Percentiles rank a stretch among this genome's conserved stretches.
Evolutionary conservation across 164 flowering plant genomes (phyloP).

Genomic region (Aristolochia contorta): DNA sequence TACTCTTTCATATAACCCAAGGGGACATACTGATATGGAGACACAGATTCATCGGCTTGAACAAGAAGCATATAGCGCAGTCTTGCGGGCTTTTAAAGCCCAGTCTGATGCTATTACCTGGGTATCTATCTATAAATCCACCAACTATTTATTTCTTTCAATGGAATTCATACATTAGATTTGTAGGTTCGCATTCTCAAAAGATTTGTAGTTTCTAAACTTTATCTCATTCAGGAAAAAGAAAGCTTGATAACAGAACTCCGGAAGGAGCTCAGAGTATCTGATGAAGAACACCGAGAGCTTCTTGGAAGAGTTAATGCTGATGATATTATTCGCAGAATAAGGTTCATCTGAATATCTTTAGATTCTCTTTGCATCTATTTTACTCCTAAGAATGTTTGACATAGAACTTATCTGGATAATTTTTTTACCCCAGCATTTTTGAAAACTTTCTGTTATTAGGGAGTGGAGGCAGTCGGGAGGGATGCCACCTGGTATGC

Average conservation of each 20-base stretch:
- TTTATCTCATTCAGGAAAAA: slow-evolving; percentile 50
- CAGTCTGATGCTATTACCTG: slow-evolving; percentile 95
- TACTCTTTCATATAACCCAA: slow-evolving; percentile 31
- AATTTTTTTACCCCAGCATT: slow-evolving; percentile 6
- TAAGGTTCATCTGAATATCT: slow-evolving; percentile 40
- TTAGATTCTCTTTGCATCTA: not conserved
- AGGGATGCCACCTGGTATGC: slow-evolving; percentile 42
- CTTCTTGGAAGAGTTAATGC: slow-evolving; percentile 63
- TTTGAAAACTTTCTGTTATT: slow-evolving; percentile 8
- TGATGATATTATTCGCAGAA: slow-evolving; percentile 66
- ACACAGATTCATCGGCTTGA: slow-evolving; percentile 71
- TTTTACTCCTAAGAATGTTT: not conserved
- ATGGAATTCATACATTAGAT: not conserved
- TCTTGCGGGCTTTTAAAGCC: slow-evolving; percentile 90
- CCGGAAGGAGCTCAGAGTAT: slow-evolving; percentile 79
- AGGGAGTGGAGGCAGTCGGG: slow-evolving; percentile 90
- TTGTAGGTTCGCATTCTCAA: too few species aligned
- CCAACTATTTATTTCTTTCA: slow-evolving; percentile 1
- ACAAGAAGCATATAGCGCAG: slow-evolving; percentile 81
- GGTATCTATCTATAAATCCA: slow-evolving; percentile 32
- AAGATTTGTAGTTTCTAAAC: not conserved
- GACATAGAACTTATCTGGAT: not conserved
- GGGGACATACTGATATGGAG: slow-evolving; percentile 60
- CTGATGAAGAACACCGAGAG: slow-evolving; percentile 87
- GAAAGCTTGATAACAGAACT: slow-evolving; percentile 87